Base-by-base conservation (phyloP, 805 yeast genomes). In the Saccharomyces paradoxus region DNA sequence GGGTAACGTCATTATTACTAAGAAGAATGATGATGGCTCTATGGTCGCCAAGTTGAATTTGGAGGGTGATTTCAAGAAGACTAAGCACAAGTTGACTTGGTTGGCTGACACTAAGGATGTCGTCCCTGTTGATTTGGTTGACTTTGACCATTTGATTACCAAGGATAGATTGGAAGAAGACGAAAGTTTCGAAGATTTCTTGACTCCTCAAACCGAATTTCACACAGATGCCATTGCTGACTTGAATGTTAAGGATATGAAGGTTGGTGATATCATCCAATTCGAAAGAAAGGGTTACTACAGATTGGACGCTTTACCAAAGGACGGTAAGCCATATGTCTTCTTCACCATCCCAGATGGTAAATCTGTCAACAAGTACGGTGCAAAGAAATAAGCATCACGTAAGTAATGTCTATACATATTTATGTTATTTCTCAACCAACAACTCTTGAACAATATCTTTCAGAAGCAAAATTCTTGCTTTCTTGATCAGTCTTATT, bases 281-380 rank as follows among this genome's bases (percentile, higher is more conserved):
- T 90, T 92, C 62, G 98, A 92, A 76, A 87, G 98, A 79, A 92
- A 92, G 77, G 98, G 98, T 64, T 92, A 89, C 79, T 92, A 75
- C 82, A 82, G 94, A 70, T 77, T 91, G 57, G 98, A 92, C 63
- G 61, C 76, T 59, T 53, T 65, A 52, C 78, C 77, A 58, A 71
- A 74, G 32, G 81, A 79, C 56, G 87, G 84, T 55, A 76, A 81
- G 63, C 81, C 82, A 58, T 85, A 82, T 58, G 84, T 86, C 51
- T 86, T 92, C 78, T 92, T 87, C 76, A 86, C 96, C 60, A 89
- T 92, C 64, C 98, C 98, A 58, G 98, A 92, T 71, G 98, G 98
- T 70, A 92, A 91, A 75, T 72, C 85, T 53, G 86, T 83, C 47
- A 84, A 84, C 72, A 81, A 77, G 63, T 86, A 86, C 70, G 92